Percentiles rank a stretch among this genome's conserved stretches.
Evolutionary conservation across 225 moss, liverwort and hornwort genomes (phyloP).

Genomic region (Bryoerythrophyllum caledonicum): DNA sequence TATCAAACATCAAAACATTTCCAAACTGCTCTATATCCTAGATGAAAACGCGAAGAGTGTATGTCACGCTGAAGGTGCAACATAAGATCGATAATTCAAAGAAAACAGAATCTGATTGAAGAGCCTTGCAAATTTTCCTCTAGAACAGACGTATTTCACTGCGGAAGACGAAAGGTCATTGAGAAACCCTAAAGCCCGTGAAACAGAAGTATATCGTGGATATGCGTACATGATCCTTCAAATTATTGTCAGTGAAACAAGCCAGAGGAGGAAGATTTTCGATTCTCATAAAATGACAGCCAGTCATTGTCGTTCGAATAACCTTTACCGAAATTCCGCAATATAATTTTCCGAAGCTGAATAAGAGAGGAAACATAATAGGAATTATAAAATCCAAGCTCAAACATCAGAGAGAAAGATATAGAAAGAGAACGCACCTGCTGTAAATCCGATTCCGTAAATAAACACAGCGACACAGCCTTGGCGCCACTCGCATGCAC

Average conservation of each 20-base stretch:
- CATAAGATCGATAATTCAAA: not conserved
- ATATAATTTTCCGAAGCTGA: not conserved
- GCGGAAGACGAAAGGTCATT: not conserved
- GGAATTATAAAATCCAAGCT: not conserved
- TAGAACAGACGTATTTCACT: not conserved
- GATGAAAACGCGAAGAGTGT: not conserved
- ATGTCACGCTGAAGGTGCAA: conserved; percentile 1
- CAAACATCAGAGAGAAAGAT: not conserved
- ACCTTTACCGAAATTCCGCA: not conserved
- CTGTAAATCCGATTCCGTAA: conserved; percentile 63
- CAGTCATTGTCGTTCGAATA: not conserved
- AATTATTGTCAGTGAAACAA: not conserved
- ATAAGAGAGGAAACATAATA: not conserved
- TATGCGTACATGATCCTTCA: not conserved
- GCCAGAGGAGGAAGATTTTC: not conserved
- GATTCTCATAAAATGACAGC: not conserved
- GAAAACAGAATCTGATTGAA: not conserved
- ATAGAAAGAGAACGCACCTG: conserved; percentile 44
- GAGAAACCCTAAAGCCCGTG: conserved; percentile 9
- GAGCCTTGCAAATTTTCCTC: not conserved
- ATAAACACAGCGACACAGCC: conserved; percentile 65
- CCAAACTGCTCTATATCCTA: not conserved
- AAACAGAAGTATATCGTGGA: conserved; percentile 1
- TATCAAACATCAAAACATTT: conserved; percentile 10
- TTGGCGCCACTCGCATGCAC: conserved; percentile 74